Evolutionary conservation across 31 red algal genomes (phyloP), one percentile per base, ranked within the genome.

Genomic region (Odonthalia washingtoniensis): DNA sequence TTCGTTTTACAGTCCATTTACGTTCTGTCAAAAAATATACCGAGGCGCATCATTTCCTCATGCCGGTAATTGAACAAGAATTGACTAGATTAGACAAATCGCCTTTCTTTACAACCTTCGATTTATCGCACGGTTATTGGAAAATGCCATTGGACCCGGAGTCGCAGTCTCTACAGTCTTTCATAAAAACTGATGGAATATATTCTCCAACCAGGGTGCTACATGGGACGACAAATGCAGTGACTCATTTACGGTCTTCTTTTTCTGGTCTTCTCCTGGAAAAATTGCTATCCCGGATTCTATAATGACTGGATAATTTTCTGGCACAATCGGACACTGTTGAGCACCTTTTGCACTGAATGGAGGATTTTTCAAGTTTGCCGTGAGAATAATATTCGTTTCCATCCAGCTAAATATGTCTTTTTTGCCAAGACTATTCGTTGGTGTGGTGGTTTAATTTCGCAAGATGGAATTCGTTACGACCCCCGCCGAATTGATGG

Each of bases 181-280:
- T 62, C 53, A n/a, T n/a, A n/a, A n/a, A n/a, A n/a, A n/a, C n/a
- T n/a, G n/a, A n/a, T n/a, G n/a, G n/a, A n/a, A n/a, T 62, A 16
- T 62, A 18, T 62, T 18, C 53, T 62, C 53, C 24, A 24, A 62
- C 53, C 16, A 16, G 53, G 17, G 53, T 62, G 17, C 53, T 62
- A 24, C 53, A 62, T 24, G 53, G 53, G 53, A 62, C 53, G 24
- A 62, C 53, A 16, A 62, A 72, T 30, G 68, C 68, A 14, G 32
- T 35, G 27, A 30, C 68, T 72, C 68, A 72, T 35, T 16, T 72
- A 16, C 68, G 31, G 68, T 72, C 68, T 17, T 61, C 52, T 24
- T 61, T 61, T 14, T 61, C 52, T 17, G 24, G 24, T 17, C 14
- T 17, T 24, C 24, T 17, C 52, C 24, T 24, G 52, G 53, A 62